A percentile compares a stretch with the other conserved stretches of the same genome.
These are phyloP conservation scores for Cyberlindnera japonica DNA, from an alignment of 805 yeast species.

Conservation along the genomic window DNA sequence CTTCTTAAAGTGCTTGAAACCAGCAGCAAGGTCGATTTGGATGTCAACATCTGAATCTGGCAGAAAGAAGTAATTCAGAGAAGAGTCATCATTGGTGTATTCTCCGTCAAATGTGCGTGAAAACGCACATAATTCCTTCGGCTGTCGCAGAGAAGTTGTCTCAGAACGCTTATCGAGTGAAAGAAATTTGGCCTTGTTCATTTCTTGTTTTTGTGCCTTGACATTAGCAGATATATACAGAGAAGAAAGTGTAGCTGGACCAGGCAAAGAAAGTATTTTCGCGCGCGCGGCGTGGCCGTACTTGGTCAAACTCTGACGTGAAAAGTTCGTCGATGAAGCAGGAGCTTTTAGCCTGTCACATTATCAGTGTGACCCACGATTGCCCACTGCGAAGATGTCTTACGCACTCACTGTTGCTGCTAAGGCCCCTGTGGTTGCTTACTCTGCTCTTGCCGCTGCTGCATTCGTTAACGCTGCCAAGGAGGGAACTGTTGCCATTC, in stretches of 20 bases:
- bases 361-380: too few species aligned
- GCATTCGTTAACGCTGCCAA: slow-evolving; percentile 58
- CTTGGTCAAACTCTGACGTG: not conserved
- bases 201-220: not conserved
- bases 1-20: slow-evolving; percentile 54
- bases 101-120: slow-evolving; percentile 59
- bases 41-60: slow-evolving; percentile 71
- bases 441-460: slow-evolving; percentile 74
- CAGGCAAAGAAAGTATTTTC: not conserved
- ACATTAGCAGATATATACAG: too few species aligned
- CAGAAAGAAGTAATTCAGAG: slow-evolving; percentile 70
- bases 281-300: not conserved
- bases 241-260: too few species aligned
- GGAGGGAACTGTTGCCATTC: slow-evolving; percentile 51
- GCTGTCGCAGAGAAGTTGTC: slow-evolving; percentile 74
- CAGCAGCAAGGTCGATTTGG: slow-evolving; percentile 58
- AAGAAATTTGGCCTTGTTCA: slow-evolving; percentile 16
- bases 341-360: not conserved
- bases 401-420: slow-evolving; percentile 64
- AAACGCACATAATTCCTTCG: slow-evolving; percentile 72
- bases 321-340: not conserved
- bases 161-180: slow-evolving; percentile 40
- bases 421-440: slow-evolving; percentile 81
- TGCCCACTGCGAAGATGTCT: too few species aligned
- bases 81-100: slow-evolving; percentile 47